A percentile compares a stretch with the other conserved stretches of the same genome.
Conservation (phyloP, 1,284 basidiomycete species). For the Ustilago nuda region DNA sequence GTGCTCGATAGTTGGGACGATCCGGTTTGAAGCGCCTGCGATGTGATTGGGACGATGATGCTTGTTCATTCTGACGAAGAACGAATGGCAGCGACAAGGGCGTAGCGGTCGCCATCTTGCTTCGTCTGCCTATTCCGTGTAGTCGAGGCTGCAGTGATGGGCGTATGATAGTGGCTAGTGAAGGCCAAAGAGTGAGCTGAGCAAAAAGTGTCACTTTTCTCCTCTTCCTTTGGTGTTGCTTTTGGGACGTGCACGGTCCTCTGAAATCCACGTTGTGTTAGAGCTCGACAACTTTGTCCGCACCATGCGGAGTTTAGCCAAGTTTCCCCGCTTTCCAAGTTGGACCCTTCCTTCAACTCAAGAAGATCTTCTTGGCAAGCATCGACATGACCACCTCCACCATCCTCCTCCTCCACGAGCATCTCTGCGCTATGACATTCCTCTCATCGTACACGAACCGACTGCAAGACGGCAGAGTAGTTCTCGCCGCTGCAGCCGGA, state of each 20-base stretch:
- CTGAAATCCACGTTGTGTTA: slow-evolving; percentile 9
- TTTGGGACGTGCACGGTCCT: slow-evolving; percentile 11
- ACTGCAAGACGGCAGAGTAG: slow-evolving; percentile 29
- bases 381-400: slow-evolving; percentile 6
- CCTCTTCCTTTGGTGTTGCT: slow-evolving; percentile 2
- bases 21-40: slow-evolving; percentile 31
- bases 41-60: slow-evolving; percentile 4
- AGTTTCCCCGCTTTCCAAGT: slow-evolving; percentile 3
- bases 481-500: slow-evolving; percentile 38
- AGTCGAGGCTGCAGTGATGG: neutral
- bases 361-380: neutral
- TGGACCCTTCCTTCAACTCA: slow-evolving; percentile 8
- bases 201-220: slow-evolving; percentile 9
- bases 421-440: slow-evolving; percentile 16
- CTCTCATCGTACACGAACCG: slow-evolving; percentile 20
- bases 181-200: neutral
- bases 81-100: slow-evolving; percentile 35
- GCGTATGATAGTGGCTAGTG: neutral
- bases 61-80: slow-evolving; percentile 14
- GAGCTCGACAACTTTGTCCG: neutral
- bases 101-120: slow-evolving; percentile 34
- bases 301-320: neutral
- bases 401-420: neutral
- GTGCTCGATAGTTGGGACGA: slow-evolving; percentile 37
- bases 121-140: neutral